Percentiles rank a stretch among this genome's conserved stretches.
phyloP scores from a whole-genome alignment of 805 yeast species.

The Hanseniaspora singularis region DNA sequence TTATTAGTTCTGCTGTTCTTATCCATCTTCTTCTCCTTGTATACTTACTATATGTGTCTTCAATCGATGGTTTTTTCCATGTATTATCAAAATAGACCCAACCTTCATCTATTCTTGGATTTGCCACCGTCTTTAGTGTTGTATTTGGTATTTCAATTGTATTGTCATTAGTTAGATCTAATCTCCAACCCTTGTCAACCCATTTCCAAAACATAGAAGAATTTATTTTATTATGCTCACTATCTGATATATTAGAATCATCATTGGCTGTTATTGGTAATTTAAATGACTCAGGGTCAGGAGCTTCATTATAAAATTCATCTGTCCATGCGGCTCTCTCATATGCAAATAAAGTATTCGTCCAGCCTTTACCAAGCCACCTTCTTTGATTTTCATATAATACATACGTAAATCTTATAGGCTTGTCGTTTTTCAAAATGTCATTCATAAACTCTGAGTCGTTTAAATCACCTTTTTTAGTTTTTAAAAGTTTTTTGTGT shows the following conservation, averaged over 20 bases:
- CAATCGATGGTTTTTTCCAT: conserved; percentile 85
- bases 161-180: conserved; percentile 82
- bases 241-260: conserved; percentile 31
- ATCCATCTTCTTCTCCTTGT: conserved; percentile 95
- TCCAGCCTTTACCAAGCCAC: conserved; percentile 98
- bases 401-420: conserved; percentile 79
- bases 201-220: conserved; percentile 80
- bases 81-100: conserved; percentile 82
- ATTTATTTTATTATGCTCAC: neutral
- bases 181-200: conserved; percentile 87
- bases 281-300: conserved; percentile 63
- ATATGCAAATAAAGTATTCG: conserved; percentile 75
- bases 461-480: conserved; percentile 20
- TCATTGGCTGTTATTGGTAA: conserved; percentile 44
- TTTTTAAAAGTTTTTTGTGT: conserved; percentile 29
- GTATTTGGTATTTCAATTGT: conserved; percentile 59
- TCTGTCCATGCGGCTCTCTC: conserved; percentile 97
- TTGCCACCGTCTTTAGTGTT: conserved; percentile 43
- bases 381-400: conserved; percentile 89
- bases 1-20: conserved; percentile 76
- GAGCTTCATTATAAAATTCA: conserved; percentile 78
- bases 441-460: conserved; percentile 24
- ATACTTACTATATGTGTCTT: conserved; percentile 77
- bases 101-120: conserved; percentile 73
- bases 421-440: conserved; percentile 23